phyloP scores from a whole-genome alignment of 306 rosid genomes.

The Citrullus amarus region DNA sequence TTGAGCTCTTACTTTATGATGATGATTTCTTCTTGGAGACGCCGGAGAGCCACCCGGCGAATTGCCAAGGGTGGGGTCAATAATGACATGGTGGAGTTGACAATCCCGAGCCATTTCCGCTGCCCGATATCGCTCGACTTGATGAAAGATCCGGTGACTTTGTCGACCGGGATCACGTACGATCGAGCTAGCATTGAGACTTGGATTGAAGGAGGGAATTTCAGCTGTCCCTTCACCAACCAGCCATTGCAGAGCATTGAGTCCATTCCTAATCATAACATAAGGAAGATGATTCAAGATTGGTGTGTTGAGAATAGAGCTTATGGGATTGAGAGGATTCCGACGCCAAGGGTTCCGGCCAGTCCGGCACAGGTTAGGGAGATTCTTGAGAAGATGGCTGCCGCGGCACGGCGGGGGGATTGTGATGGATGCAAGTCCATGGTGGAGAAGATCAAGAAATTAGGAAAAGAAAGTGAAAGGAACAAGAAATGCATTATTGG shows the following conservation, averaged over 20 bases:
- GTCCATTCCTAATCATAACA: constrained; percentile 35
- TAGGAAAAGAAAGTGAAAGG: constrained; percentile 30
- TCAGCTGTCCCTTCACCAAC: constrained; percentile 34
- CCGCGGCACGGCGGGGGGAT: constrained; percentile 4
- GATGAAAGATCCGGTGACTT: constrained; percentile 53
- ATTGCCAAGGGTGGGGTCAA: not conserved
- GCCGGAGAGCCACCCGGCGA: constrained; percentile 11
- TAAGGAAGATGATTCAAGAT: constrained; percentile 39
- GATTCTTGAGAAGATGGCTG: constrained; percentile 9
- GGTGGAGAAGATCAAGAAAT: constrained; percentile 18
- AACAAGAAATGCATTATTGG: constrained; percentile 24
- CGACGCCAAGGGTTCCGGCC: constrained; percentile 31
- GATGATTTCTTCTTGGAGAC: constrained; percentile 34
- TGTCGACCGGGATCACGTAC: constrained; percentile 40
- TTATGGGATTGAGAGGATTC: constrained; percentile 34
- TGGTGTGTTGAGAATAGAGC: constrained; percentile 38
- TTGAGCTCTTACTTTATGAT: not conserved
- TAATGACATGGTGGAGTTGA: constrained; percentile 14
- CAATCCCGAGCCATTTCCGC: constrained; percentile 27
- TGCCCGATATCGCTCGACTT: constrained; percentile 45
- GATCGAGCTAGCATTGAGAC: constrained; percentile 39
- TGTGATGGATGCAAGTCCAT: not conserved
- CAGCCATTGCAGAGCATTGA: constrained; percentile 23
- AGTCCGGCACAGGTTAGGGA: constrained; percentile 12
- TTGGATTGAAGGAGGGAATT: constrained; percentile 39